Evolutionary conservation across 495 filamentous ascomycete genomes (phyloP).

Genomic region (Daldinia caldariorum): DNA sequence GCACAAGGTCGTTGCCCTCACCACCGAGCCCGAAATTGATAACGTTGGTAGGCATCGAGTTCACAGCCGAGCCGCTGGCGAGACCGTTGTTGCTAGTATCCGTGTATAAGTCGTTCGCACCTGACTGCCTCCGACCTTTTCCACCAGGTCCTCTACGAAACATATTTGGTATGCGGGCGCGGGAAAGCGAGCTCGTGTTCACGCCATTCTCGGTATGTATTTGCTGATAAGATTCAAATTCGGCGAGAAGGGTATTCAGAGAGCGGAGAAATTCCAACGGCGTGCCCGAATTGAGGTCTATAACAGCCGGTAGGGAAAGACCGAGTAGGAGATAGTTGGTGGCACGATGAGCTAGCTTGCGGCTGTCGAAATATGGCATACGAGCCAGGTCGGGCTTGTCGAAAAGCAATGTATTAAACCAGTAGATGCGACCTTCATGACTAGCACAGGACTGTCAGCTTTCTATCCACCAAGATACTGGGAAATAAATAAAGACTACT

Average conservation of each 20-base stretch:
- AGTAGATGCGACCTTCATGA: slow-evolving; percentile 92
- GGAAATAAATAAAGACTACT: background rate
- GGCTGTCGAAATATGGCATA: slow-evolving; percentile 84
- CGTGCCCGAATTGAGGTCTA: slow-evolving; percentile 82
- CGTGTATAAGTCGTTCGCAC: slow-evolving; percentile 68
- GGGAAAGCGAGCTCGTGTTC: slow-evolving; percentile 73
- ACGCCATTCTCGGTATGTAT: slow-evolving; percentile 80
- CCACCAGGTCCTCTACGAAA: slow-evolving; percentile 76
- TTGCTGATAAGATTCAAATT: slow-evolving; percentile 93
- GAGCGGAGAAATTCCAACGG: slow-evolving; percentile 86
- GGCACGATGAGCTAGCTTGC: slow-evolving; percentile 83
- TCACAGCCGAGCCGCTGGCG: slow-evolving; percentile 46
- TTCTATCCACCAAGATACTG: slow-evolving; percentile 9
- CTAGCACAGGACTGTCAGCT: slow-evolving; percentile 57
- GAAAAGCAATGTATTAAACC: slow-evolving; percentile 96
- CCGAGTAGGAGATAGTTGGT: slow-evolving; percentile 94
- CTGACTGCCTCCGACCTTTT: slow-evolving; percentile 78
- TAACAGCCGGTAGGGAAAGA: slow-evolving; percentile 85
- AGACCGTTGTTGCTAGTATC: slow-evolving; percentile 60
- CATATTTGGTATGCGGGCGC: slow-evolving; percentile 86
- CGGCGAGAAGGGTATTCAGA: slow-evolving; percentile 83
- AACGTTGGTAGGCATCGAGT: slow-evolving; percentile 49
- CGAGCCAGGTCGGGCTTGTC: slow-evolving; percentile 80
- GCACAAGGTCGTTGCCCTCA: slow-evolving; percentile 61
- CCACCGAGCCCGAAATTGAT: slow-evolving; percentile 56